Evolutionary conservation across 345 rosid genomes (phyloP), one percentile per base, ranked within the genome.

Genomic region (Ricinus communis): DNA sequence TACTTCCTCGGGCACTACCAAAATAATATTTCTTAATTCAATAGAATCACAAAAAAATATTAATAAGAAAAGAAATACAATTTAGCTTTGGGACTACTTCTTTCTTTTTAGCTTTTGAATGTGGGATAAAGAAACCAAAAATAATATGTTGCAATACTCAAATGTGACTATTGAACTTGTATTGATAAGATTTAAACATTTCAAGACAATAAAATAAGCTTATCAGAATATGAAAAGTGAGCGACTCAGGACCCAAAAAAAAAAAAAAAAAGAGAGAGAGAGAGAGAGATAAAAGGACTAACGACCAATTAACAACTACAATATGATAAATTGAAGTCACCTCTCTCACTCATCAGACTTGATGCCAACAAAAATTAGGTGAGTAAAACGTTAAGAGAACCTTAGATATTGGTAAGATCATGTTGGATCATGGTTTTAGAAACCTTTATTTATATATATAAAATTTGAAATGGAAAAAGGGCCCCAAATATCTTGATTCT

Each of bases 301-400:
- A 28, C 6, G 60, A 52, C 47, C 14, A n/a, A 19, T 53, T 14
- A 57, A 69, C 65, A 45, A 30, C 31, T 7, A 46, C 11, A 49
- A 21, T 43, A 8, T 1, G 9, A 27, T 36, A 0, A 0, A 62
- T 16, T 45, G 28, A n/a, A 57, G 36, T 16, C 45, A n/a, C 41
- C 56, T 51, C 56, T 51, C 55, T 18, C 22, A 27, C 38, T 24
- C 15, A 31, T 22, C 40, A 28, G 55, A 19, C 22, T 45, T 31
- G 55, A 49, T 49, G 66, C 60, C 74, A 70, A 47, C 59, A 22
- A 24, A n/a, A 45, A 49, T 70, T 49, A 59, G 66, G 74, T 70
- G 19, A 21, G 5, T 49, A 33, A 50, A 49, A 28, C 46, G 14
- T 13, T 70, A 4, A 46, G 45, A 22, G 15, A 18, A 65, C 31